Conservation (phyloP, 208 protist genomes). For the Leishmania amazonensis region DNA sequence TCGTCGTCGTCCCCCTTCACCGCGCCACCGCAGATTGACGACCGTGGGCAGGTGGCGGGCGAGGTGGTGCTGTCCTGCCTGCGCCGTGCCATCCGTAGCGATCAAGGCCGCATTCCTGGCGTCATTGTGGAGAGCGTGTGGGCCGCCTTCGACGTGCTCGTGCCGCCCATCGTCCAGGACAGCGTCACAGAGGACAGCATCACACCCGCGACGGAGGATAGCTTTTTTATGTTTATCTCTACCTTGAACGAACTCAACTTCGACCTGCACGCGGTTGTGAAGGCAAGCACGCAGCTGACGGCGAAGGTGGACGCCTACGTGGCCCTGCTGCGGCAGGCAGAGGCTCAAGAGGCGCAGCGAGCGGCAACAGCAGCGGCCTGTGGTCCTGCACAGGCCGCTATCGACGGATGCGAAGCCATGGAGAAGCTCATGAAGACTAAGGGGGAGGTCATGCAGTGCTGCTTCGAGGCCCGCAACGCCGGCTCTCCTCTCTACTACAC, state of each 20-base stretch:
- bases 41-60: conserved; percentile 11
- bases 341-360: conserved; percentile 8
- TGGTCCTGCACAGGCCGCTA: background rate
- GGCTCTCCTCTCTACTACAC: conserved; percentile 75
- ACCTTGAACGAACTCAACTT: conserved; percentile 64
- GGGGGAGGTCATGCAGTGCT: conserved; percentile 50
- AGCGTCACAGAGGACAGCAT: conserved; percentile 37
- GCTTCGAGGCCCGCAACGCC: conserved; percentile 50
- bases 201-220: conserved; percentile 20
- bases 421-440: conserved; percentile 40
- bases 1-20: conserved; percentile 1
- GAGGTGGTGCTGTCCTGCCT: conserved; percentile 30
- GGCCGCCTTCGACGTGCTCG: conserved; percentile 67
- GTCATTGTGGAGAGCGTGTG: conserved; percentile 71
- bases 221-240: conserved; percentile 64
- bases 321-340: conserved; percentile 15
- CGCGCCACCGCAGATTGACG: background rate
- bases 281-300: conserved; percentile 27
- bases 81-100: conserved; percentile 42
- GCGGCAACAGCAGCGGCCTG: background rate
- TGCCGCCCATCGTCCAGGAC: conserved; percentile 39
- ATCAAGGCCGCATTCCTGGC: conserved; percentile 47
- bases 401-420: conserved; percentile 10
- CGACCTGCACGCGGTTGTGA: conserved; percentile 44
- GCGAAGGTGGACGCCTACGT: conserved; percentile 35